phyloP scores from a whole-genome alignment of 2,329 filamentous ascomycete species.

The Fusarium stilboides region DNA sequence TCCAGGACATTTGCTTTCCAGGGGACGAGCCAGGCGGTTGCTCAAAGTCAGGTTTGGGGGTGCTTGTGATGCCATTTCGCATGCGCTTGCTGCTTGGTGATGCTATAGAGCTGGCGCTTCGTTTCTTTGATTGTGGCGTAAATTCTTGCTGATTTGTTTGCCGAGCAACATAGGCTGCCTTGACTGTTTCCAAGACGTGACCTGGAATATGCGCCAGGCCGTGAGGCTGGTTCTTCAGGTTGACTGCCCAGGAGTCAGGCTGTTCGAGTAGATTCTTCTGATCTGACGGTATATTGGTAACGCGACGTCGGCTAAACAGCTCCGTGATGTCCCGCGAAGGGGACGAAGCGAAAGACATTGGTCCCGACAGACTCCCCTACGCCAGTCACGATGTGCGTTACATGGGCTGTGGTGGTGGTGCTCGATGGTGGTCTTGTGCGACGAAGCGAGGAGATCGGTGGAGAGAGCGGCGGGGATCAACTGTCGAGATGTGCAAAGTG shows the following conservation, averaged over 20 bases:
- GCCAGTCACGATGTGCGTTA: constrained; percentile 38
- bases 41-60: neutral
- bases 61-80: constrained; percentile 17
- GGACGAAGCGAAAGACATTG: constrained; percentile 50
- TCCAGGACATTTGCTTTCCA: constrained; percentile 41
- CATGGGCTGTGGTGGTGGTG: constrained; percentile 38
- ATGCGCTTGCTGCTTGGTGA: constrained; percentile 25
- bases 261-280: constrained; percentile 57
- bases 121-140: constrained; percentile 20
- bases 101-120: constrained; percentile 9
- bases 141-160: constrained; percentile 2
- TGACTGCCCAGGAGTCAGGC: constrained; percentile 56
- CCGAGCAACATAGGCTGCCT: constrained; percentile 42
- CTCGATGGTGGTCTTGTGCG: constrained; percentile 17
- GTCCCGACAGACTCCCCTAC: constrained; percentile 38
- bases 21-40: constrained; percentile 20
- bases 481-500: neutral
- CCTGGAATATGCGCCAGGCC: constrained; percentile 54
- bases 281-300: constrained; percentile 56
- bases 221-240: constrained; percentile 44
- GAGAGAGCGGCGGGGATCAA: constrained; percentile 4
- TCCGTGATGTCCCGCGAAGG: constrained; percentile 44
- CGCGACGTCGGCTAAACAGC: constrained; percentile 48
- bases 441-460: constrained; percentile 5
- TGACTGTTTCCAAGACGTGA: constrained; percentile 54